Evolutionary conservation across 352 stramenopile species (phyloP).

Genomic region (Hyaloperonospora brassicae): DNA sequence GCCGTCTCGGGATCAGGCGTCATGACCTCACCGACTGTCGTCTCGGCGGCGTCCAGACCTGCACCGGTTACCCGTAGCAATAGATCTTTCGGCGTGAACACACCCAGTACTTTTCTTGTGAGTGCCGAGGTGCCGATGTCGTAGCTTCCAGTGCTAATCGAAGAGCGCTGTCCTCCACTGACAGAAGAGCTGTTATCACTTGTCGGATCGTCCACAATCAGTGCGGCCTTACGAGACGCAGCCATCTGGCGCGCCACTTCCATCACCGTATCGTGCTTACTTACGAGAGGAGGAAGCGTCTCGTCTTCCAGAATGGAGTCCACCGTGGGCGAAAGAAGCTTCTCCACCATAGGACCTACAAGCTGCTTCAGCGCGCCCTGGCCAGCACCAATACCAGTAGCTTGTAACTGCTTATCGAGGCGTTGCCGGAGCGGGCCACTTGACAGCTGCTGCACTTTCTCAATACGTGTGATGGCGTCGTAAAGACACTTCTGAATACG

Average conservation of each 20-base stretch:
- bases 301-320: slow-evolving; percentile 77
- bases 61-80: slow-evolving; percentile 91
- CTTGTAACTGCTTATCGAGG: slow-evolving; percentile 68
- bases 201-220: slow-evolving; percentile 70
- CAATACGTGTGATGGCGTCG: slow-evolving; percentile 95
- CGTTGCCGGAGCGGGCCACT: slow-evolving; percentile 65
- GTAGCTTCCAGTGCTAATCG: slow-evolving; percentile 29
- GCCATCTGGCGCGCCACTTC: slow-evolving; percentile 84
- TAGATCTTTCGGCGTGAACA: slow-evolving; percentile 98
- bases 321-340: slow-evolving; percentile 76
- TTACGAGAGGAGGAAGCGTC: slow-evolving; percentile 68
- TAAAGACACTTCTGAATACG: slow-evolving; percentile 99
- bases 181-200: slow-evolving; percentile 30
- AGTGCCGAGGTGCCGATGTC: slow-evolving; percentile 36
- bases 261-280: slow-evolving; percentile 70
- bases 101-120: slow-evolving; percentile 81
- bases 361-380: slow-evolving; percentile 63
- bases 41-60: slow-evolving; percentile 85
- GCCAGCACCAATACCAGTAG: slow-evolving; percentile 51
- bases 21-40: slow-evolving; percentile 91
- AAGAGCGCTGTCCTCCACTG: slow-evolving; percentile 31
- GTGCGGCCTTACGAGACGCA: slow-evolving; percentile 64
- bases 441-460: slow-evolving; percentile 82
- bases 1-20: slow-evolving; percentile 94
- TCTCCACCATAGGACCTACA: slow-evolving; percentile 78